Evolutionary conservation across 441 rosid genomes (phyloP).

Genomic region (Populus tomentosa): DNA sequence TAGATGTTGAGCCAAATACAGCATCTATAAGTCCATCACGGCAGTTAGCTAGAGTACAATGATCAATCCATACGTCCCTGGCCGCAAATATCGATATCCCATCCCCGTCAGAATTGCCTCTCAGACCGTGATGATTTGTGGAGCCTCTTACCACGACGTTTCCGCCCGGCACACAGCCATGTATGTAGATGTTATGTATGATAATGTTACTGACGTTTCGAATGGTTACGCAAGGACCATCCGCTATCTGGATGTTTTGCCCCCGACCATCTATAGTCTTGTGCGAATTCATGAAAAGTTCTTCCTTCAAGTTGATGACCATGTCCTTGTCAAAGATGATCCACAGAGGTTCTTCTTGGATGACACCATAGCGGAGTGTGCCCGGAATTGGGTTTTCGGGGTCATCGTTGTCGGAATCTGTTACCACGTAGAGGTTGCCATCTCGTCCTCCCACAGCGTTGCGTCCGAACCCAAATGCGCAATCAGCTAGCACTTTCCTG

Average conservation of each 20-base stretch:
- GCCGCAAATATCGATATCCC: slow-evolving; percentile 76
- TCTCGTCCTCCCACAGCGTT: slow-evolving; percentile 71
- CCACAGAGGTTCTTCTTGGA: slow-evolving; percentile 70
- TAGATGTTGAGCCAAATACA: slow-evolving; percentile 63
- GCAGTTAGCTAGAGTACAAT: slow-evolving; percentile 68
- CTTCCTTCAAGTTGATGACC: slow-evolving; percentile 73
- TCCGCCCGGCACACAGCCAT: slow-evolving; percentile 76
- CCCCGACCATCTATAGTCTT: slow-evolving; percentile 84
- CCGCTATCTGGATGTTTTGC: slow-evolving; percentile 65
- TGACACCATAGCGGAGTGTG: slow-evolving; percentile 65
- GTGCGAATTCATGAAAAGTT: slow-evolving; percentile 70
- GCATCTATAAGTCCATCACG: slow-evolving; percentile 70
- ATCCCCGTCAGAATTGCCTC: slow-evolving; percentile 80
- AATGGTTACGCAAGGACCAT: slow-evolving; percentile 76
- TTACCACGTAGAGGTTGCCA: slow-evolving; percentile 61
- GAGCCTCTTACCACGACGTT: slow-evolving; percentile 57
- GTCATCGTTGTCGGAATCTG: slow-evolving; percentile 55
- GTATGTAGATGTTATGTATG: slow-evolving; percentile 65
- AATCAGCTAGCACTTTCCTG: slow-evolving; percentile 62
- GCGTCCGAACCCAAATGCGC: slow-evolving; percentile 80
- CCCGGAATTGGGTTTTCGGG: slow-evolving; percentile 70
- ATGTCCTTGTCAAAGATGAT: slow-evolving; percentile 72
- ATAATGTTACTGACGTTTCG: slow-evolving; percentile 70
- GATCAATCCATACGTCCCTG: slow-evolving; percentile 83
- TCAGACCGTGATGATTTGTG: slow-evolving; percentile 56